Evolutionary conservation across 108 stramenopile species (phyloP), one percentile per base, ranked within the genome.

Genomic region (Skeletonema potamos): DNA sequence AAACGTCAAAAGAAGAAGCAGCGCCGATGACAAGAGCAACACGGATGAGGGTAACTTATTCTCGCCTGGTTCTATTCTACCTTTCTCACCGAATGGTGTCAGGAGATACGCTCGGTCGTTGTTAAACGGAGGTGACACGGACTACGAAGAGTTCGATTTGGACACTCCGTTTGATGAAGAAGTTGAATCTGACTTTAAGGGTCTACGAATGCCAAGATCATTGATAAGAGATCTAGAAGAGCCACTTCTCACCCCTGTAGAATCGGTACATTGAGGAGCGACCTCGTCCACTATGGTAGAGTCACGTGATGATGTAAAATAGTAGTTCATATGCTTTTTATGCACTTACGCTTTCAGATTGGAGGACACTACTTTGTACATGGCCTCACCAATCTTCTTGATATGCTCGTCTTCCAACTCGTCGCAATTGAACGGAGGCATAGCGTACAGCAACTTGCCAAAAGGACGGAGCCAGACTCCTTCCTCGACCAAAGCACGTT

Each of bases 391-490:
- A 63, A 85, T 85, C 58, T 85, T 79, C 17, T 70, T 68, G 44
- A 85, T 17, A 54, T 85, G 84, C 20, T 79, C 73, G 22, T 76
- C 70, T 20, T 72, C 55, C 27, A 85, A 44, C 18, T 66, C 81
- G 2, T 76, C 76, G 56, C 81, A 76, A 61, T 85, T 89, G 55
- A 89, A 89, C 26, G 92, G 89, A 59, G 92, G 92, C 92, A 93
- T 93, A 2, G 90, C 88, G 64, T 93, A 93, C 28, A 93, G 60
- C n/a, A 93, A 66, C 64, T 85, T 88, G 8, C 84, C 92, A 82
- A 93, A 93, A 5, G 92, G 92, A 43, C 92, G 85, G 12, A 93
- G 72, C 92, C 92, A 91, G 0, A 94, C 87, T 61, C 90, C 92
- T 30, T 82, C 72, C 5, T 84, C 78, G 13, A 92, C 89, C 44